These are phyloP conservation scores for Neonectria neomacrospora DNA, from an alignment of 2,329 filamentous ascomycete species.

Conservation along the genomic window DNA sequence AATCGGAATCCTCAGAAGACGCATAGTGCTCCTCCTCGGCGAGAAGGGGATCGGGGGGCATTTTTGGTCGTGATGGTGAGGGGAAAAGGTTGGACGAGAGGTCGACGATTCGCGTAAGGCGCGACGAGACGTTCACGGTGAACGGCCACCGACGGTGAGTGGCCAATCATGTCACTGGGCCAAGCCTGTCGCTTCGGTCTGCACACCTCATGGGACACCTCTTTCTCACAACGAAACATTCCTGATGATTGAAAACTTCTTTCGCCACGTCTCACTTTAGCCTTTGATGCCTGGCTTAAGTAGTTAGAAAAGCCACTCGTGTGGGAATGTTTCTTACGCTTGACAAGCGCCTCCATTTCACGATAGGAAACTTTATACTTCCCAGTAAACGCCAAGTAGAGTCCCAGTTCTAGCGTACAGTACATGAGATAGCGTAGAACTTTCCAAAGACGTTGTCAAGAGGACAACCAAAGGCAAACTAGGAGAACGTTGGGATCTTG, in stretches of 20 bases:
- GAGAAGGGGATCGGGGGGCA: constrained; percentile 55
- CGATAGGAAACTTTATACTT: background rate
- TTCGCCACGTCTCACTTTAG: background rate
- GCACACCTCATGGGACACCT: background rate
- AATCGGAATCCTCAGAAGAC: constrained; percentile 80
- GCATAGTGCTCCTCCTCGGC: constrained; percentile 70
- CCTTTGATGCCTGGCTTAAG: background rate
- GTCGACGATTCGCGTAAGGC: constrained; percentile 13
- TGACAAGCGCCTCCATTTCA: background rate
- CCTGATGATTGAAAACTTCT: background rate
- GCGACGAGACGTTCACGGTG: constrained; percentile 21
- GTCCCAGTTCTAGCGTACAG: background rate
- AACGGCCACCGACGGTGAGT: constrained; percentile 22
- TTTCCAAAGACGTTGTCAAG: too few relatives aligned
- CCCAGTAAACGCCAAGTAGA: background rate
- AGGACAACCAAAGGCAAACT: background rate
- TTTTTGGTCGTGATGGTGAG: constrained; percentile 43
- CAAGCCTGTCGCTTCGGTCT: background rate
- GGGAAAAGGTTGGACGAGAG: constrained; percentile 9
- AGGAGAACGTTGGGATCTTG: background rate
- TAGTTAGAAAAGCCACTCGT: background rate
- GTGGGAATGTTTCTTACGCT: background rate
- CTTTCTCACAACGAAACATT: background rate
- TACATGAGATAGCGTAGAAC: background rate
- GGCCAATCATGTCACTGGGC: constrained; percentile 33